A percentile compares a stretch with the other conserved stretches of the same genome.
These are phyloP conservation scores for Phlyctochytrium arcticum DNA, from an alignment of 192 early-diverging fungal species.

Conservation along the genomic window DNA sequence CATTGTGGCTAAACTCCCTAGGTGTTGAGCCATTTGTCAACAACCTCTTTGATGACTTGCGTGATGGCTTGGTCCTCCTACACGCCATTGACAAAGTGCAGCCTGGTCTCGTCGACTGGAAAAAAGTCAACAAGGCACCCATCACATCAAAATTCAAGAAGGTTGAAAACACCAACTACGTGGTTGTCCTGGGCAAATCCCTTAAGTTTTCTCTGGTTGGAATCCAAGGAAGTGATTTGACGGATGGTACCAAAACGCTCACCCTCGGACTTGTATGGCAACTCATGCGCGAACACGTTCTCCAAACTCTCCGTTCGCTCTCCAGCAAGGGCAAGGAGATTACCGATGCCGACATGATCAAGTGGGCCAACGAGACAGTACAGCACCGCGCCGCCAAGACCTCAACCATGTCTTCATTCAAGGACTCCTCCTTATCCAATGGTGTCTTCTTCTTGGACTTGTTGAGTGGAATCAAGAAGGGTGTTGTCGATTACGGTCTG, in stretches of 20 bases:
- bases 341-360: slow-evolving; percentile 89
- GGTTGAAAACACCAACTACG: slow-evolving; percentile 97
- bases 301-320: slow-evolving; percentile 85
- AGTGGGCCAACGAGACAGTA: slow-evolving; percentile 90
- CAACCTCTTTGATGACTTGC: slow-evolving; percentile 94
- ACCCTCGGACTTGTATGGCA: slow-evolving; percentile 93
- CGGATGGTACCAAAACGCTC: slow-evolving; percentile 83
- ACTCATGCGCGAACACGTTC: slow-evolving; percentile 96
- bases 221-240: slow-evolving; percentile 93
- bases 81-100: slow-evolving; percentile 95
- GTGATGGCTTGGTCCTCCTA: slow-evolving; percentile 86
- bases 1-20: slow-evolving; percentile 96
- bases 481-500: slow-evolving; percentile 84
- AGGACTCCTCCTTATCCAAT: slow-evolving; percentile 71
- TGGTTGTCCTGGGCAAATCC: slow-evolving; percentile 78
- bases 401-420: slow-evolving; percentile 75
- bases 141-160: slow-evolving; percentile 89
- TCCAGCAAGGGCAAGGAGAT: slow-evolving; percentile 71
- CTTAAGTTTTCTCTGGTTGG: slow-evolving; percentile 88
- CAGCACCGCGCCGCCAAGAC: slow-evolving; percentile 56
- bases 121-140: slow-evolving; percentile 74
- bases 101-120: slow-evolving; percentile 90
- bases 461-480: slow-evolving; percentile 87
- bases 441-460: slow-evolving; percentile 89
- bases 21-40: slow-evolving; percentile 97